Conservation (phyloP, 192 early-diverging fungal genomes). For the Endogone sp. region DNA sequence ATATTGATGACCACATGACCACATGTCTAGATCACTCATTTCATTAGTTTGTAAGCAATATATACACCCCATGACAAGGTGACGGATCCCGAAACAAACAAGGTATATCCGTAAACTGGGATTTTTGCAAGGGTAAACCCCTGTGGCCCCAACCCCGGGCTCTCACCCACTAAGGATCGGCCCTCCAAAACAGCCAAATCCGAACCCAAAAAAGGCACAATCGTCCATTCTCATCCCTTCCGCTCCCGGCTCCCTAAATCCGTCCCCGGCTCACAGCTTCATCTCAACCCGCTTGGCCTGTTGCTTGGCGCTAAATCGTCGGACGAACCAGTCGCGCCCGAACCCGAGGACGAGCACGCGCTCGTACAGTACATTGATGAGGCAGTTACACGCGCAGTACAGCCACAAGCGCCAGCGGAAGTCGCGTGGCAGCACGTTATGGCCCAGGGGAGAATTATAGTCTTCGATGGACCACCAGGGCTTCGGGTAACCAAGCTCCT, state of each 20-base stretch:
- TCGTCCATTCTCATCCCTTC: too few relatives aligned
- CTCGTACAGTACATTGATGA: constrained; percentile 42
- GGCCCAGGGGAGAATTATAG: constrained; percentile 64
- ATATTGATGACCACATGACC: neutral
- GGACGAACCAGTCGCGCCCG: constrained; percentile 35
- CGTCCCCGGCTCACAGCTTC: constrained; percentile 21
- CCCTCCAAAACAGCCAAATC: too few relatives aligned
- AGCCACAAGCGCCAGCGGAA: constrained; percentile 64
- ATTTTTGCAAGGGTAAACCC: too few relatives aligned
- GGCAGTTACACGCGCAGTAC: constrained; percentile 34
- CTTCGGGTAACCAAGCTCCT: constrained; percentile 31
- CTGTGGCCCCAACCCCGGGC: too few relatives aligned
- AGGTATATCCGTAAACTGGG: too few relatives aligned
- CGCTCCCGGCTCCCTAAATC: too few relatives aligned
- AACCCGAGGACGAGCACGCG: constrained; percentile 50
- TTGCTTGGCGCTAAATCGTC: constrained; percentile 13
- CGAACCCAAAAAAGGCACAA: too few relatives aligned
- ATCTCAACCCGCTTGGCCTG: constrained; percentile 16
- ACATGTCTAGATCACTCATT: too few relatives aligned
- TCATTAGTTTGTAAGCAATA: too few relatives aligned
- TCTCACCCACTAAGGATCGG: too few relatives aligned
- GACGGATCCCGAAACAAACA: too few relatives aligned
- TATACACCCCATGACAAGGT: too few relatives aligned
- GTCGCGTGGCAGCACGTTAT: constrained; percentile 66
- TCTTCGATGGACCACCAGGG: constrained; percentile 36